Conservation (phyloP, 768 basidiomycete genomes). For the Lactarius pseudohatsudake region DNA sequence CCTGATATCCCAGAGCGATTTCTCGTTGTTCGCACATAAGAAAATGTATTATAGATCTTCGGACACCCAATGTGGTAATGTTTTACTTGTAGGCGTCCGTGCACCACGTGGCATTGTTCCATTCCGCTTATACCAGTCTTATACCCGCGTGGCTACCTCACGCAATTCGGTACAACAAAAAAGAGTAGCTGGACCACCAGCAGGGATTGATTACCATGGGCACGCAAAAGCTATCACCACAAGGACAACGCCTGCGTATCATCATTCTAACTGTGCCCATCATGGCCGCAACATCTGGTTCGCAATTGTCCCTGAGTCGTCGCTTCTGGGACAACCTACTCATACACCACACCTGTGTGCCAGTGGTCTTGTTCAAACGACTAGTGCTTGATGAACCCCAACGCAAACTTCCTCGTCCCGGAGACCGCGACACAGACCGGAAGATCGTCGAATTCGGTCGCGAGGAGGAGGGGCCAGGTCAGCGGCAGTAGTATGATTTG, state of each 20-base stretch:
- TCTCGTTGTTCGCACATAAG: constrained; percentile 10
- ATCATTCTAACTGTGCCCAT: constrained; percentile 66
- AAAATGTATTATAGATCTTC: background rate
- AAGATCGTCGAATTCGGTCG: constrained; percentile 19
- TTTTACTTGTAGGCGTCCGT: background rate
- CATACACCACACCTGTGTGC: constrained; percentile 11
- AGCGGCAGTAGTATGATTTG: constrained; percentile 1
- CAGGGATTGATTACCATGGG: constrained; percentile 2
- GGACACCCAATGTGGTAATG: background rate
- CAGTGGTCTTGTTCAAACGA: constrained; percentile 69
- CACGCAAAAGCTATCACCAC: constrained; percentile 41
- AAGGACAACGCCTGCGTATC: constrained; percentile 47
- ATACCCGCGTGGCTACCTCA: background rate
- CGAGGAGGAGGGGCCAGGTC: constrained; percentile 25
- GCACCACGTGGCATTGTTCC: constrained; percentile 13
- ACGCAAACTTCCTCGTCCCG: constrained; percentile 38
- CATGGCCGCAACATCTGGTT: constrained; percentile 63
- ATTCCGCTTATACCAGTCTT: background rate
- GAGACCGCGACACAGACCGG: constrained; percentile 28
- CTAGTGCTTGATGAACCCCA: constrained; percentile 53
- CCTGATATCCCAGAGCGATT: constrained; percentile 22
- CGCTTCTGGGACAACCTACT: constrained; percentile 15
- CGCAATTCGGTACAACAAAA: background rate
- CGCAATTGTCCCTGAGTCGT: constrained; percentile 32
- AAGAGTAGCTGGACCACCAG: background rate